These are phyloP conservation scores for Tricholoma terreum DNA, from an alignment of 768 basidiomycete genomes.

Conservation along the genomic window DNA sequence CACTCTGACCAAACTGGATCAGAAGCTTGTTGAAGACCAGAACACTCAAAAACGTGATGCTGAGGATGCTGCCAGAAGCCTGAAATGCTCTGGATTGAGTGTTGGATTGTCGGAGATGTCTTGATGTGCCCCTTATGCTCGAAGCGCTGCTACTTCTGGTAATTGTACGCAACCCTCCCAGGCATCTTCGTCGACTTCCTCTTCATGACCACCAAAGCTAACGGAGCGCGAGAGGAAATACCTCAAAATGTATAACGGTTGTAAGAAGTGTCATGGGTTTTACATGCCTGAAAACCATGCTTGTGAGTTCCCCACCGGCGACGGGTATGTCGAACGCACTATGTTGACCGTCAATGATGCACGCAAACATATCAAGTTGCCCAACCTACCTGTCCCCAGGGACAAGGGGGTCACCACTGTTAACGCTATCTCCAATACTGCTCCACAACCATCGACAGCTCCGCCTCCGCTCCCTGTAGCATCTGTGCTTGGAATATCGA, in stretches of 20 bases:
- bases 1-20: neutral
- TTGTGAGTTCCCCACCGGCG: too few relatives aligned
- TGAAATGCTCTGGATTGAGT: neutral
- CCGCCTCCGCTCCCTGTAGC: neutral
- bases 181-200: too few relatives aligned
- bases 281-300: too few relatives aligned
- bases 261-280: too few relatives aligned
- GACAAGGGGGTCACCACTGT: too few relatives aligned
- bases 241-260: too few relatives aligned
- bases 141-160: too few relatives aligned
- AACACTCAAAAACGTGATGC: neutral
- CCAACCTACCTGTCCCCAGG: neutral
- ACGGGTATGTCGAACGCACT: too few relatives aligned
- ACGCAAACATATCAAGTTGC: neutral
- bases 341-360: neutral
- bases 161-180: too few relatives aligned
- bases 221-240: too few relatives aligned
- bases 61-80: neutral
- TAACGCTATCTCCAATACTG: neutral
- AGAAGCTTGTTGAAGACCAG: neutral
- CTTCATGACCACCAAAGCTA: too few relatives aligned
- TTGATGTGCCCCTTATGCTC: too few relatives aligned
- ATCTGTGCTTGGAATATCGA: neutral
- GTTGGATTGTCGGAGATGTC: neutral
- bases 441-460: neutral